Percentiles rank a stretch among this genome's conserved stretches.
These are phyloP conservation scores for Crithidia fasciculata DNA, from an alignment of 208 protist genomes.

Conservation along the genomic window DNA sequence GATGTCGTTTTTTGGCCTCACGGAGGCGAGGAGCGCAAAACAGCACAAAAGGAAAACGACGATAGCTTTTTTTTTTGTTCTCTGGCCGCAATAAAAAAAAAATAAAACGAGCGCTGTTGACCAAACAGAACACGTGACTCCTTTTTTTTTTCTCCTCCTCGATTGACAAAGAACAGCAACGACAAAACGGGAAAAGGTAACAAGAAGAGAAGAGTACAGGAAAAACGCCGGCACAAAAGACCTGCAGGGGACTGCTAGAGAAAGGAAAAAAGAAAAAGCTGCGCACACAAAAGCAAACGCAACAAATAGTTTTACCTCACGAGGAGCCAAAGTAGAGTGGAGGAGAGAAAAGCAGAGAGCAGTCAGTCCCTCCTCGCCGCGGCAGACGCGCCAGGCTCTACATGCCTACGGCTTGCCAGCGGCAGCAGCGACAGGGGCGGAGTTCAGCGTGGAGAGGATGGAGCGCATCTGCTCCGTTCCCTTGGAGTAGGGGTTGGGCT, in stretches of 20 bases:
- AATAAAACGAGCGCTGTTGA: not conserved
- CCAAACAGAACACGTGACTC: not conserved
- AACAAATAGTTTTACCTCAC: too few species aligned
- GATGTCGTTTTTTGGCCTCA: too few species aligned
- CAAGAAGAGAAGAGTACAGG: not conserved
- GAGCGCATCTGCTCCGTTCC: conserved; percentile 83
- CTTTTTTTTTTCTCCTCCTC: not conserved
- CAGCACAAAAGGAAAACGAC: not conserved
- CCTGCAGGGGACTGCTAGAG: not conserved
- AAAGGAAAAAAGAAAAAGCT: not conserved
- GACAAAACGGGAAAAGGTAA: not conserved
- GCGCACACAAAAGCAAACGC: too few species aligned
- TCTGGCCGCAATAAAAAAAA: not conserved
- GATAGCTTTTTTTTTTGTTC: not conserved
- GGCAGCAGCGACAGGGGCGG: conserved; percentile 7
- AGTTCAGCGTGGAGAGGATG: conserved; percentile 57
- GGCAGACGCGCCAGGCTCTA: not conserved
- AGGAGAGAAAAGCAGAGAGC: too few species aligned
- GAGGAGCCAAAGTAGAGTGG: too few species aligned
- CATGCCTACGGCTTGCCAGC: conserved; percentile 14
- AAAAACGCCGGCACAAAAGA: not conserved
- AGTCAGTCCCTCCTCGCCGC: too few species aligned
- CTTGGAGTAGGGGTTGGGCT: conserved; percentile 82
- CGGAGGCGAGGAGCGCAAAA: not conserved
- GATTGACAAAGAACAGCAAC: not conserved